These are phyloP conservation scores for Diaporthe ampelina DNA, from an alignment of 2,329 filamentous ascomycete genomes.

Conservation along the genomic window DNA sequence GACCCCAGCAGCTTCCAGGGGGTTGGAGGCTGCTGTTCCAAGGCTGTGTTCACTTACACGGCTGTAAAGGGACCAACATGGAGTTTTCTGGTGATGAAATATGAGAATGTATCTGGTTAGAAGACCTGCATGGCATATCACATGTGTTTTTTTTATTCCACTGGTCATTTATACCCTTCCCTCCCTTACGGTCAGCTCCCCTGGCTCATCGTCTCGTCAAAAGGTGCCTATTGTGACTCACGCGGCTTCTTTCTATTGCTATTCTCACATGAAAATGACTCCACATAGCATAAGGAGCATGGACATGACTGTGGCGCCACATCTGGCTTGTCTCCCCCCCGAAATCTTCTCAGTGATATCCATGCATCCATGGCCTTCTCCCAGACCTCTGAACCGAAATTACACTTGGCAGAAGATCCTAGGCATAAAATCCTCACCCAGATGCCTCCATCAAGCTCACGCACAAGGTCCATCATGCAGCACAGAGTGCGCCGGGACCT, in stretches of 20 bases:
- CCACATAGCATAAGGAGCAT: background rate
- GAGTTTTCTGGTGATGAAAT: too few species aligned
- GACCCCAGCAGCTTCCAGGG: slow-evolving; percentile 12
- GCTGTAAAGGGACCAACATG: background rate
- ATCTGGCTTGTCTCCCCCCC: background rate
- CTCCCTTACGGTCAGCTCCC: background rate
- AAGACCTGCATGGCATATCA: too few species aligned
- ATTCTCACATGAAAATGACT: background rate
- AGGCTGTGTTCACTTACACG: background rate
- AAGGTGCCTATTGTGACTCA: background rate
- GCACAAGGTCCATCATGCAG: slow-evolving; percentile 50
- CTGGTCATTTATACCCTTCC: background rate
- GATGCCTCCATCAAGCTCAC: background rate
- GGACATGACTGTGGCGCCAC: too few species aligned
- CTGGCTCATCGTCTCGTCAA: background rate
- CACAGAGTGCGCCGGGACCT: slow-evolving; percentile 47
- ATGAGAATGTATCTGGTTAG: too few species aligned
- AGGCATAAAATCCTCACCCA: background rate
- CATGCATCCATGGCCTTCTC: background rate
- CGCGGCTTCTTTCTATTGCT: background rate
- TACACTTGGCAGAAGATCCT: background rate
- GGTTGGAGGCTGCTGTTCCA: slow-evolving; percentile 2
- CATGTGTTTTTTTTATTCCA: background rate
- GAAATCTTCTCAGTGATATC: background rate
- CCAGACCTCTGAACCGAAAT: background rate